These are phyloP conservation scores for Digitaria exilis DNA, from an alignment of 202 grass and related monocot genomes.

Conservation along the genomic window DNA sequence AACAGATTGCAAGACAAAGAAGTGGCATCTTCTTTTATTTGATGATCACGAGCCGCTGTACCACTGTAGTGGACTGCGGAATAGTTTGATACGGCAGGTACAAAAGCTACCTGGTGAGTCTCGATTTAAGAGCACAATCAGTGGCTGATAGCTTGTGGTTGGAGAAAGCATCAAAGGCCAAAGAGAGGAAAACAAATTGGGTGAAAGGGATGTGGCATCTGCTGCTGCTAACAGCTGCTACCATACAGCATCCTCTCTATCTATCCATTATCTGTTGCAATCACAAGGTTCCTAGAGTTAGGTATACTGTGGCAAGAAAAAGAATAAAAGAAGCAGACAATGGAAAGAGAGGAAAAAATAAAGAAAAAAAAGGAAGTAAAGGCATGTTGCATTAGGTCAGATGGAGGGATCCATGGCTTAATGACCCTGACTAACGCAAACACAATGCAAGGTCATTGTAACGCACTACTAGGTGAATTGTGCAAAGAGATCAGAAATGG, in stretches of 20 bases:
- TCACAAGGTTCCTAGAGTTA: constrained; percentile 22
- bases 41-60: background rate
- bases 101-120: background rate
- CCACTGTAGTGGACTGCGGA: background rate
- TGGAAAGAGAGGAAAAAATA: background rate
- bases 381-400: background rate
- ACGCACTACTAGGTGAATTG: background rate
- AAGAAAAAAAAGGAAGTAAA: background rate
- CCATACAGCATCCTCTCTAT: background rate
- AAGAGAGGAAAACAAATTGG: background rate
- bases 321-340: background rate
- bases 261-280: constrained; percentile 4
- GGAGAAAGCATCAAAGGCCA: constrained; percentile 18
- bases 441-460: background rate
- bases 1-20: background rate
- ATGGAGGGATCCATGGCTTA: constrained; percentile 5
- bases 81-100: constrained; percentile 31
- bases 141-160: constrained; percentile 24
- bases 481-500: background rate
- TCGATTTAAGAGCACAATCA: background rate
- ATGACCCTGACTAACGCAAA: background rate
- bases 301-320: background rate
- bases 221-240: background rate
- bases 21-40: background rate
- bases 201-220: constrained; percentile 15